Evolutionary conservation across 208 protist genomes (phyloP).

Genomic region (Leishmania gerbilli): DNA sequence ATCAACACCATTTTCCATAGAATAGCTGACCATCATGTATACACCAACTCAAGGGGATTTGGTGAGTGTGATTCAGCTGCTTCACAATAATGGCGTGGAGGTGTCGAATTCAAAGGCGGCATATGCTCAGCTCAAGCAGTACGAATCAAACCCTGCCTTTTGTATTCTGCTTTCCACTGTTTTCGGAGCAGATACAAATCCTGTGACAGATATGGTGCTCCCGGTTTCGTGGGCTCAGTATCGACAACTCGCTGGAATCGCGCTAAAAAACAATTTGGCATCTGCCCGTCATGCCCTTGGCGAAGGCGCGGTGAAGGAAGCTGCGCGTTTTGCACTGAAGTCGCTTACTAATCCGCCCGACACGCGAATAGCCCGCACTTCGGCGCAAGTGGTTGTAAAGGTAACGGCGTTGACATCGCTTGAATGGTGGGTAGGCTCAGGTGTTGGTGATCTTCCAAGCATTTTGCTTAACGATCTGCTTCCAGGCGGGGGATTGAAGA

Average conservation of each 20-base stretch:
- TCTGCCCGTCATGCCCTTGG: constrained; percentile 66
- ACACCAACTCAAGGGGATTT: constrained; percentile 60
- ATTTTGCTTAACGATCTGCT: constrained; percentile 77
- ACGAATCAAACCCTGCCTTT: constrained; percentile 82
- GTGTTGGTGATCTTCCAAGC: constrained; percentile 62
- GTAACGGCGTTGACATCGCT: constrained; percentile 81
- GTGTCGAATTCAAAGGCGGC: constrained; percentile 82
- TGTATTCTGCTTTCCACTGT: constrained; percentile 74
- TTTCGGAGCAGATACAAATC: constrained; percentile 61
- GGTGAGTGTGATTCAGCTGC: constrained; percentile 66
- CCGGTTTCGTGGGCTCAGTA: constrained; percentile 68
- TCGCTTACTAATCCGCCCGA: constrained; percentile 57
- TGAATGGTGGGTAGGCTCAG: constrained; percentile 69
- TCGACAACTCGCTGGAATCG: constrained; percentile 78
- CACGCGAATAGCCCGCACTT: constrained; percentile 59
- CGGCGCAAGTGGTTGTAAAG: constrained; percentile 86
- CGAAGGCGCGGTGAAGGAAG: constrained; percentile 71
- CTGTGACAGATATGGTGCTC: constrained; percentile 46
- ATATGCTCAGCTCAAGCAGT: constrained; percentile 78
- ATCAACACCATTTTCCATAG: neutral
- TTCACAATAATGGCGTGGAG: constrained; percentile 84
- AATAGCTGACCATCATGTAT: constrained; percentile 26
- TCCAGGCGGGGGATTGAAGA: constrained; percentile 53
- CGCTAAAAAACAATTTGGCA: constrained; percentile 85
- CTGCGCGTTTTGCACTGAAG: constrained; percentile 60